Base-by-base conservation (phyloP, 371 early-diverging fungal species). In the Mucor piriformis region DNA sequence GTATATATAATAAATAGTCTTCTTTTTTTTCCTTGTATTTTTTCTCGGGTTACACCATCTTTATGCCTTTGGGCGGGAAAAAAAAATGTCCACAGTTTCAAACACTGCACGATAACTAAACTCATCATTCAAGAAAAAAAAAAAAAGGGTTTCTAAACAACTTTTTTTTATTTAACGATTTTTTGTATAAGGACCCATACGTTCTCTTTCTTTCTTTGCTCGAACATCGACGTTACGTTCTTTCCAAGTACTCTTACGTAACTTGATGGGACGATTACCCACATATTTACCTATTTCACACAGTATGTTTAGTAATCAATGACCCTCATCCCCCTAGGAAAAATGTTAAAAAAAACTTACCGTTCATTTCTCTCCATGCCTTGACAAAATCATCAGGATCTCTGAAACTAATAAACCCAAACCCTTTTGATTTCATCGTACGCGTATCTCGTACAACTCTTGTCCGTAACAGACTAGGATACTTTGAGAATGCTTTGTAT, bases 241-340 rank as follows among this genome's bases (percentile, higher is more conserved):
- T 57, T 92, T 88, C 96, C 96, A 96, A 16, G 81, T 92, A 64
- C 95, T 94, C 66, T 96, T 96, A 44, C 95, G 83, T 27, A 97
- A 82, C 70, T 94, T 96, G 59, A 96, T 91, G 10, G 98, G 98
- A 55, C 97, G 74, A 62, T 91, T 93, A 21, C 98, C 98, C 8
- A 97, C 90, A 72, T 96, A 97, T 81, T 97, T 96, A 33, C 95
- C 95, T 95, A 78, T 7, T 8, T 20, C 8, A 8, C 6, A 48
- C 6, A 21, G n/a, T 8, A 1, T 24, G 2, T 21, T 16, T 18
- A 44, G 27, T n/a, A n/a, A n/a, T n/a, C n/a, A n/a, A n/a, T n/a
- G n/a, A n/a, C n/a, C n/a, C n/a, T n/a, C n/a, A 47, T 23, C 15
- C 7, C 24, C 27, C 4, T 11, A n/a, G 29, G n/a, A n/a, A 48